Base-by-base conservation (phyloP, 1,284 basidiomycete genomes). In the Grifola frondosa region DNA sequence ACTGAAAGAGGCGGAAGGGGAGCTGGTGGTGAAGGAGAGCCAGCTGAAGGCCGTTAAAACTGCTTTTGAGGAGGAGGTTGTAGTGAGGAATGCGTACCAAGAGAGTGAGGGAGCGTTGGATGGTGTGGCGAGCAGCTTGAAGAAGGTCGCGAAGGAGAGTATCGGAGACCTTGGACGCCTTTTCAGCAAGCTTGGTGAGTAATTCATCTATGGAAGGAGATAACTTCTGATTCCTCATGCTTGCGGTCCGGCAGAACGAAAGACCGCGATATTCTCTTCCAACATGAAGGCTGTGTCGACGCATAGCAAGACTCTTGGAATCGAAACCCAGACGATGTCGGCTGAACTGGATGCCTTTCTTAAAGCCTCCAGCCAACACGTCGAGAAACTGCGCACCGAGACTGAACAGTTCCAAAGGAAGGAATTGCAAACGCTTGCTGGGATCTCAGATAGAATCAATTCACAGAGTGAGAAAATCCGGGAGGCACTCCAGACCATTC, bases 141-240 rank as follows among this genome's bases (percentile, higher is more conserved):
- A 81, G 59, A 69, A 73, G 29, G 77, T 85, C 10, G 81, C 83
- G 0, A 66, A 75, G 16, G 79, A 91, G 51, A 86, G 84, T 52
- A 70, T 90, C 16, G 71, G 69, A 10, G 91, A 97, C 60, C 73
- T 95, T 15, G 73, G 71, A 5, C 80, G 80, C 0, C 67, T 97
- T 10, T 91, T 92, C 53, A 81, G 82, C 40, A 97, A 97, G 68
- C 75, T 97, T 30, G 84, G 90, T 91, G 57, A 54, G 80, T 33
- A 3, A 58, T 30, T 29, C 19, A n/a, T 44, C 33, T 9, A 25
- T 30, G 32, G 12, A 25, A 7, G 33, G 39, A 16, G 35, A 20
- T 25, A 25, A 28, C 40, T 33, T 20, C 48, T 61, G 31, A 61
- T 10, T 15, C 25, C 38, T 22, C 40, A 25, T n/a, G n/a, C n/a